Evolutionary conservation across 495 filamentous ascomycete species (phyloP).

Genomic region (Penicillium argentinense): DNA sequence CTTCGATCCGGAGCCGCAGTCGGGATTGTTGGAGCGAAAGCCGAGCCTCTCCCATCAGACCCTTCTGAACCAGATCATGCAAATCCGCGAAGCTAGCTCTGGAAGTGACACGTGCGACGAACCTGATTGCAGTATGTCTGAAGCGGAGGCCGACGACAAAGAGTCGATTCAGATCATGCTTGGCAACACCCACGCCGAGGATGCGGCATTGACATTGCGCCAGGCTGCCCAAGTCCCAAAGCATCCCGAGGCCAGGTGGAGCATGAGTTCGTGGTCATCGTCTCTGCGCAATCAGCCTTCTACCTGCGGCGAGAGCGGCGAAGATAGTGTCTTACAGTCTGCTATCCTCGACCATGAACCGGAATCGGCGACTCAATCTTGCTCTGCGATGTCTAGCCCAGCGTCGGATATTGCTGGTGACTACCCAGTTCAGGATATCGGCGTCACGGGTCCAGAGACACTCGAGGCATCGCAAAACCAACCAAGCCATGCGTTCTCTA

Average conservation of each 20-base stretch:
- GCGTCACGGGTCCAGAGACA: conserved; percentile 18
- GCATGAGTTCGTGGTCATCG: conserved; percentile 54
- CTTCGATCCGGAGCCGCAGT: conserved; percentile 71
- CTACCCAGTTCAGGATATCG: conserved; percentile 21
- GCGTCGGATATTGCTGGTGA: conserved; percentile 15
- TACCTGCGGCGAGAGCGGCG: conserved; percentile 37
- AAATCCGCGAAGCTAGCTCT: conserved; percentile 48
- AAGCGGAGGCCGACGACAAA: conserved; percentile 50
- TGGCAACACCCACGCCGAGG: conserved; percentile 33
- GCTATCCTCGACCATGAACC: conserved; percentile 21
- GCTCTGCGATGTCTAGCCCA: conserved; percentile 26
- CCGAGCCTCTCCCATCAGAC: conserved; percentile 41
- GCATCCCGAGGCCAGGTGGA: conserved; percentile 43
- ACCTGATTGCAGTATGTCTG: conserved; percentile 52
- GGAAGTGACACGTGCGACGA: conserved; percentile 49
- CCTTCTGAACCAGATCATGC: conserved; percentile 52
- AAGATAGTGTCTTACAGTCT: conserved; percentile 27
- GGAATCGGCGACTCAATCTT: conserved; percentile 31
- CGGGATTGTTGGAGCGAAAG: conserved; percentile 47
- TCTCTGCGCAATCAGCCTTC: conserved; percentile 45
- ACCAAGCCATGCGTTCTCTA: conserved; percentile 17
- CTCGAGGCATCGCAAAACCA: conserved; percentile 9
- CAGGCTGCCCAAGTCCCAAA: conserved; percentile 11
- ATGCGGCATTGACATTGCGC: conserved; percentile 10
- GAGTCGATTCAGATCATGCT: conserved; percentile 65